Evolutionary conservation across 1,284 basidiomycete species (phyloP), one percentile per base, ranked within the genome.

Genomic region (Heimioporus punctisporus): DNA sequence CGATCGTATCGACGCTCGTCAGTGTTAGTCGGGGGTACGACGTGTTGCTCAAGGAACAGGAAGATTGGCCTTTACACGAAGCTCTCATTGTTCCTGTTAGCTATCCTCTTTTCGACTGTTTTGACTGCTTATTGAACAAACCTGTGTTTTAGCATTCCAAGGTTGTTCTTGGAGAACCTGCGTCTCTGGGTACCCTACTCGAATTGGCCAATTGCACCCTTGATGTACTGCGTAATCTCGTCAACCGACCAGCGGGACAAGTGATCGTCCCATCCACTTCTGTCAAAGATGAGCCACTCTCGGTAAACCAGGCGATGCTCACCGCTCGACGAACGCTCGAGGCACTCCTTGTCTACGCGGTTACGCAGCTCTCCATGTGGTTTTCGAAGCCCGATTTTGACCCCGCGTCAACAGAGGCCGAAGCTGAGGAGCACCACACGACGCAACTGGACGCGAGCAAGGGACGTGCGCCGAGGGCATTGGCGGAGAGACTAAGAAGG

Each of bases 321-420:
- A 83, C 81, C 1, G 76, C 82, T 0, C 80, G 83, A 25, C 78
- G 83, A 41, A 84, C 83, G 39, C 77, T 93, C 14, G 92, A 95
- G 64, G 80, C 77, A 2, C 76, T 87, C n/a, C 72, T 90, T 2
- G 72, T 91, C n/a, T 92, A 93, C 63, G 80, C 85, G 2, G 80
- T 84, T 27, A 90, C 90, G 3, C 93, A 95, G 64, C 80, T 95
- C 28, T 85, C 81, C 10, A 80, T 89, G 76, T 91, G 89, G 81
- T 73, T 91, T 15, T 80, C 80, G 27, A 88, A 84, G 62, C 85
- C 86, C 6, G 87, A 88, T 52, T 78, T 82, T 59, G 86, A 88
- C 49, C 50, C 70, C 4, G 44, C 58, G 14, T 58, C 54, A 27
- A 56, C 56, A 26, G 80, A 83, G 28, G 76, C 65, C 55, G 80